Evolutionary conservation across 75 land plant species (phyloP).

Genomic region (Sequoia sempervirens): DNA sequence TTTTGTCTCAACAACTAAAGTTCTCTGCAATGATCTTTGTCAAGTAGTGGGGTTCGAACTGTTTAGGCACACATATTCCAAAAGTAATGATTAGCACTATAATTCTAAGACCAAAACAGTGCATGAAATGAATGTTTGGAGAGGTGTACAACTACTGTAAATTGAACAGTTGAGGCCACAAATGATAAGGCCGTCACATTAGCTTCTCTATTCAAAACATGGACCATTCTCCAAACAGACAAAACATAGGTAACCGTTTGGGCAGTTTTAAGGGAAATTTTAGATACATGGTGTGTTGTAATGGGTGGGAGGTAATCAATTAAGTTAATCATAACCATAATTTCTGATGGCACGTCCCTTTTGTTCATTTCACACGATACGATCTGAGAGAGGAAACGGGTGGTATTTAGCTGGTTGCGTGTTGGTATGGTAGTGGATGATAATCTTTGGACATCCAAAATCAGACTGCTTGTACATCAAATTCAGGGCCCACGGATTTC

Average conservation of each 20-base stretch:
- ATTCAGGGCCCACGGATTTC: constrained; percentile 1
- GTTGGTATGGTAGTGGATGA: neutral
- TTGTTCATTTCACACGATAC: constrained; percentile 15
- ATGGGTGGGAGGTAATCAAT: neutral
- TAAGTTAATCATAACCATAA: neutral
- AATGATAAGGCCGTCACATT: neutral
- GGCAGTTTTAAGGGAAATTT: neutral
- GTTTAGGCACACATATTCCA: neutral
- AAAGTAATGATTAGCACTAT: neutral
- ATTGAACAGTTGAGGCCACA: neutral
- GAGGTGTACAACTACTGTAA: neutral
- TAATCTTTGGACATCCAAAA: neutral
- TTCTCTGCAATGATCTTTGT: neutral
- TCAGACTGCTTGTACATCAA: constrained; percentile 9
- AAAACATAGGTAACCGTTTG: constrained; percentile 7
- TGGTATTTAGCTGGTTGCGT: constrained; percentile 4
- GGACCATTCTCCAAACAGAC: constrained; percentile 8
- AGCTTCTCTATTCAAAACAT: neutral
- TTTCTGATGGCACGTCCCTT: constrained; percentile 9
- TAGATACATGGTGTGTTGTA: neutral
- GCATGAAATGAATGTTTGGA: neutral
- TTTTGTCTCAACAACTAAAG: neutral
- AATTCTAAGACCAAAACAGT: neutral
- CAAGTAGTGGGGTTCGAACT: neutral
- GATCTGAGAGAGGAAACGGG: neutral